These are phyloP conservation scores for Claviceps fusiformis DNA, from an alignment of 2,329 filamentous ascomycete genomes.

Conservation along the genomic window DNA sequence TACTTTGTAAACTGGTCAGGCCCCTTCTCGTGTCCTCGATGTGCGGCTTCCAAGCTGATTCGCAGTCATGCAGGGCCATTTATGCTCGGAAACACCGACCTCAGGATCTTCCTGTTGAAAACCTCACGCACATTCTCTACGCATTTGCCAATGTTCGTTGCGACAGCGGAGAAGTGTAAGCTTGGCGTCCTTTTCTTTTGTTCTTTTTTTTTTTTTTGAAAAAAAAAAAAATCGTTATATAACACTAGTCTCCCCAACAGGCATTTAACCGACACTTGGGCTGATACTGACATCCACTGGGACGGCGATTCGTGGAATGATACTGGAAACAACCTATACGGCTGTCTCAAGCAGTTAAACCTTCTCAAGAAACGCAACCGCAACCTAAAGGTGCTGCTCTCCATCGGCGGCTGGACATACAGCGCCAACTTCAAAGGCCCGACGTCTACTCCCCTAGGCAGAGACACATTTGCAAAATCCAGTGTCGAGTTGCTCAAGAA, in stretches of 20 bases:
- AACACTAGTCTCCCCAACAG: conserved; percentile 10
- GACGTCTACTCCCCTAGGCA: conserved; percentile 55
- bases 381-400: conserved; percentile 72
- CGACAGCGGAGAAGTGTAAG: conserved; percentile 65
- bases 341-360: conserved; percentile 78
- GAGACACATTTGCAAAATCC: conserved; percentile 56
- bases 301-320: conserved; percentile 59
- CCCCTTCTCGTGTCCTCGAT: background rate
- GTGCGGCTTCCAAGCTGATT: background rate
- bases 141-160: conserved; percentile 76
- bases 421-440: conserved; percentile 68
- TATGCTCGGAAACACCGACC: conserved; percentile 79
- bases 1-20: conserved; percentile 59
- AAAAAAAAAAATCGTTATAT: background rate
- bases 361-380: conserved; percentile 70
- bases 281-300: conserved; percentile 61
- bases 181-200: background rate
- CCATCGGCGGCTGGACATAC: conserved; percentile 89
- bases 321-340: conserved; percentile 67
- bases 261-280: conserved; percentile 47
- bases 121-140: conserved; percentile 81
- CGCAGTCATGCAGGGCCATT: conserved; percentile 46
- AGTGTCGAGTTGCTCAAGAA: conserved; percentile 67
- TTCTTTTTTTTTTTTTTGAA: too few species aligned
- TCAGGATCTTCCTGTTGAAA: conserved; percentile 65